Conservation (phyloP, 2,329 filamentous ascomycete genomes). For the Calonectria hawksworthii region DNA sequence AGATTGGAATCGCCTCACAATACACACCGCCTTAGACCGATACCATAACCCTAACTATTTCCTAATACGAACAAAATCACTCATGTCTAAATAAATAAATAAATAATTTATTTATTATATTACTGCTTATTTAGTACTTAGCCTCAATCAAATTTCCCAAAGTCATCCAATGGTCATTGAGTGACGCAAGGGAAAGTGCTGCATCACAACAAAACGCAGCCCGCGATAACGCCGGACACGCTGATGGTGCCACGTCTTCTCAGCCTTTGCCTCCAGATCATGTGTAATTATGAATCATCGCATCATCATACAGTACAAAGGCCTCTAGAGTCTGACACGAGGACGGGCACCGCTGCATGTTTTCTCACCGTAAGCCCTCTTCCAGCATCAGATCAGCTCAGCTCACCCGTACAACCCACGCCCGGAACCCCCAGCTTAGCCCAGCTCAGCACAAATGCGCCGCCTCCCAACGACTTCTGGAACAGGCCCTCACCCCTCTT, state of each 20-base stretch:
- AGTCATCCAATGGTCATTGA: too few relatives aligned
- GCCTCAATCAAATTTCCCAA: too few relatives aligned
- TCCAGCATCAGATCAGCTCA: neutral
- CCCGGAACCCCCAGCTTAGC: too few relatives aligned
- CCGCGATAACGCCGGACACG: neutral
- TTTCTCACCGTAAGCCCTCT: neutral
- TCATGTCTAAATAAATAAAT: too few relatives aligned
- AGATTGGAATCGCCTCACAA: neutral
- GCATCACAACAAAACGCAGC: neutral
- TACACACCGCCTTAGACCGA: neutral
- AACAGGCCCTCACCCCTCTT: neutral
- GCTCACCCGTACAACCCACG: neutral
- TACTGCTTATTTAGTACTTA: neutral
- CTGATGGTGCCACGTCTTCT: neutral
- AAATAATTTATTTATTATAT: too few relatives aligned
- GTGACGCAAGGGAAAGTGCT: neutral
- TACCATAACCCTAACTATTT: neutral
- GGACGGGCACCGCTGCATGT: neutral
- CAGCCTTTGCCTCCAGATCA: neutral
- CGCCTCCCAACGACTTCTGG: neutral
- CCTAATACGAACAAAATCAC: neutral
- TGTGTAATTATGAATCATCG: neutral
- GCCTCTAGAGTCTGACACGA: neutral
- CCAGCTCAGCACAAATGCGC: neutral
- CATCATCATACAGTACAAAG: neutral